Conservation (phyloP, 139 green algal species). For the Ostreobium quekettii region DNA sequence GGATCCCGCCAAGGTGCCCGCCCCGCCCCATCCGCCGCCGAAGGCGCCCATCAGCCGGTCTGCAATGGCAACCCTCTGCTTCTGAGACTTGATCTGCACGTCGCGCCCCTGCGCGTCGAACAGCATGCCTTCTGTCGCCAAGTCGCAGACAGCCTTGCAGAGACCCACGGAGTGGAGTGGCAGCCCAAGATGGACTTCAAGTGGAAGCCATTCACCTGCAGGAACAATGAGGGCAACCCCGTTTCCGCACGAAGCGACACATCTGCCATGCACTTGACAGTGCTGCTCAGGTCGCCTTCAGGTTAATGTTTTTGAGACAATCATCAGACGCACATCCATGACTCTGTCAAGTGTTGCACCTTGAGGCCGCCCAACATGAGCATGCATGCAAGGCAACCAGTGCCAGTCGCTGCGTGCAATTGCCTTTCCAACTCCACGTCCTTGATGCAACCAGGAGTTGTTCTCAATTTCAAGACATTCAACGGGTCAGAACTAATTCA, state of each 20-base stretch:
- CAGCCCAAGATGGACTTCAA: slow-evolving; percentile 60
- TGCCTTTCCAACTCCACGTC: neutral
- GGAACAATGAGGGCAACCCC: too few relatives aligned
- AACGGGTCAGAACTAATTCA: neutral
- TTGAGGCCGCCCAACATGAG: neutral
- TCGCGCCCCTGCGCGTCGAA: slow-evolving; percentile 30
- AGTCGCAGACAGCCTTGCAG: slow-evolving; percentile 58
- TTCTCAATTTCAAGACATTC: neutral
- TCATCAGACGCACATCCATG: neutral
- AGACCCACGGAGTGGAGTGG: slow-evolving; percentile 56
- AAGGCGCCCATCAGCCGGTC: slow-evolving; percentile 33
- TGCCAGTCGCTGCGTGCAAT: neutral
- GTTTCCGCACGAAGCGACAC: too few relatives aligned
- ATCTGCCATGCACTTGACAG: neutral
- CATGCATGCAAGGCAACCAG: neutral
- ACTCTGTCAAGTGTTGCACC: neutral
- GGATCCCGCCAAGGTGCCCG: slow-evolving; percentile 23
- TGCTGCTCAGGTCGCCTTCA: neutral
- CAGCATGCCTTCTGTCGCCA: slow-evolving; percentile 31
- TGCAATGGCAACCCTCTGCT: slow-evolving; percentile 35
- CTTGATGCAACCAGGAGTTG: neutral
- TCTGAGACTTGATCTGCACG: slow-evolving; percentile 39
- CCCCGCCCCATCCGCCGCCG: slow-evolving; percentile 29
- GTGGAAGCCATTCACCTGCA: slow-evolving; percentile 50
- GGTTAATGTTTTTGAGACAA: neutral